Evolutionary conservation across 2,329 filamentous ascomycete genomes (phyloP).

Genomic region (Aspergillus alliaceus): DNA sequence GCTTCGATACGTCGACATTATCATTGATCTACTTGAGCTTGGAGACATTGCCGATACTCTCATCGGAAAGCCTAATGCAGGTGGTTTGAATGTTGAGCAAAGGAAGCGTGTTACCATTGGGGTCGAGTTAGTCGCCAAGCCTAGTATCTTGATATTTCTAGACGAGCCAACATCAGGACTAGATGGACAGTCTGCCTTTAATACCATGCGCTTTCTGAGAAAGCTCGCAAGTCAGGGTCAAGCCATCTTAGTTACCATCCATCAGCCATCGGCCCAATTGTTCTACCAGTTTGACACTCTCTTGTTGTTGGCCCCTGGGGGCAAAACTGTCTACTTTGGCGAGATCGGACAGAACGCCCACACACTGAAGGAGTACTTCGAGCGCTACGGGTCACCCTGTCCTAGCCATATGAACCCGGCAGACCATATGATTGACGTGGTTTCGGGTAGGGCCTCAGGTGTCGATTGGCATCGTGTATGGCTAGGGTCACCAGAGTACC

Average conservation of each 20-base stretch:
- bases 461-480: conserved; percentile 73
- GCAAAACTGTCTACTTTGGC: conserved; percentile 71
- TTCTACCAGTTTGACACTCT: conserved; percentile 71
- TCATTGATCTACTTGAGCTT: conserved; percentile 64
- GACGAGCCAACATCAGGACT: conserved; percentile 71
- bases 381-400: conserved; percentile 62
- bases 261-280: conserved; percentile 66
- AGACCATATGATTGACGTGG: conserved; percentile 56
- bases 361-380: conserved; percentile 66
- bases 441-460: conserved; percentile 50
- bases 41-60: conserved; percentile 65
- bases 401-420: conserved; percentile 62
- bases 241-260: conserved; percentile 69
- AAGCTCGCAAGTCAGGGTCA: conserved; percentile 65
- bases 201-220: conserved; percentile 65
- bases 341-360: conserved; percentile 63
- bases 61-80: conserved; percentile 46
- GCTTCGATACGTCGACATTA: conserved; percentile 62
- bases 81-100: conserved; percentile 61
- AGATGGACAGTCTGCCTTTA: conserved; percentile 66
- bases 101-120: conserved; percentile 70
- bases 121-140: conserved; percentile 69
- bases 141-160: conserved; percentile 66
- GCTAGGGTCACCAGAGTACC: conserved; percentile 62
- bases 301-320: conserved; percentile 63